phyloP scores from a whole-genome alignment of 2,329 filamentous ascomycete genomes.

The Metarhizium humberi region DNA sequence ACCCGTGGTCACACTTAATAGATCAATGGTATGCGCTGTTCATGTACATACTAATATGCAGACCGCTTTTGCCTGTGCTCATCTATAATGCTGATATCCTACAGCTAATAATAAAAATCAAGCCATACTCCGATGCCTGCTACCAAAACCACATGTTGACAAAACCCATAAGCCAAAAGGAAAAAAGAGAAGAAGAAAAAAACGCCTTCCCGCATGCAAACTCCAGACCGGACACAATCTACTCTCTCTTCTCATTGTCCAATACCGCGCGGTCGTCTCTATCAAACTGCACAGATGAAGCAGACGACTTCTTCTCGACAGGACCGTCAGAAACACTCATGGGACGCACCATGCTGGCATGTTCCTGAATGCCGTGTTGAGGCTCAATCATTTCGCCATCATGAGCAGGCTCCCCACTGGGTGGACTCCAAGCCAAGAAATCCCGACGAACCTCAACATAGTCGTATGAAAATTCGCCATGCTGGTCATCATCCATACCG shows the following conservation, averaged over 20 bases:
- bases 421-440: constrained; percentile 80
- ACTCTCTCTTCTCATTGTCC: constrained; percentile 6
- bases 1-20: neutral
- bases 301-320: constrained; percentile 7
- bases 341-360: constrained; percentile 34
- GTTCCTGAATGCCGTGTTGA: constrained; percentile 64
- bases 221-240: neutral
- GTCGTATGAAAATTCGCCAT: constrained; percentile 84
- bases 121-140: constrained; percentile 9
- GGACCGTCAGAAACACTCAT: constrained; percentile 10
- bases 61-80: neutral
- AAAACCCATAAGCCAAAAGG: neutral
- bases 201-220: neutral
- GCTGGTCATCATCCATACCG: constrained; percentile 84
- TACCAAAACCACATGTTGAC: constrained; percentile 3
- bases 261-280: neutral
- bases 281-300: constrained; percentile 8
- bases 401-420: constrained; percentile 53
- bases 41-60: neutral
- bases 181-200: neutral
- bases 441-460: constrained; percentile 84
- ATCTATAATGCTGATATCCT: constrained; percentile 4
- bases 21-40: neutral
- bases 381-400: constrained; percentile 50
- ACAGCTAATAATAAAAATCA: neutral